phyloP scores from a whole-genome alignment of 2,329 filamentous ascomycete genomes.

The Polychaeton citri region DNA sequence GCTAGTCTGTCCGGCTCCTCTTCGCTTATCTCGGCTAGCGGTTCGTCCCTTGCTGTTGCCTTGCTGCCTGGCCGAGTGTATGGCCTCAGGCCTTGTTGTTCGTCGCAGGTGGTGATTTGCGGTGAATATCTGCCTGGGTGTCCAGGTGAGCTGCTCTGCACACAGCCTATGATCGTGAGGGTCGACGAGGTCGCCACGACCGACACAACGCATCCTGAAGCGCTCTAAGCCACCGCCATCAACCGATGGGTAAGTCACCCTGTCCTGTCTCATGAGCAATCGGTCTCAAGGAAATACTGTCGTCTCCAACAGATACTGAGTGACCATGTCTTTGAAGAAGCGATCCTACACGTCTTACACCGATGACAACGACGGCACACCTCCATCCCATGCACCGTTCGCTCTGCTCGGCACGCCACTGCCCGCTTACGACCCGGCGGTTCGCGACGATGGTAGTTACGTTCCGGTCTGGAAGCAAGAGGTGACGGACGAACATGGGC shows the following conservation, averaged over 20 bases:
- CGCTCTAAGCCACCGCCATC: no score
- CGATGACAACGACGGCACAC: slow-evolving; percentile 26
- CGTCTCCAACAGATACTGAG: neutral
- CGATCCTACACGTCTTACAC: slow-evolving; percentile 61
- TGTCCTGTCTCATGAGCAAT: neutral
- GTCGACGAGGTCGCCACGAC: no score
- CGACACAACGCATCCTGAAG: no score
- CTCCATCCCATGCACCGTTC: slow-evolving; percentile 52
- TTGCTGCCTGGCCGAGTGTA: no score
- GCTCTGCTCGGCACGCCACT: slow-evolving; percentile 75
- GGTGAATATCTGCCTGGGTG: no score
- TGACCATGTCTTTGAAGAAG: slow-evolving; percentile 50
- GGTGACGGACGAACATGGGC: slow-evolving; percentile 79
- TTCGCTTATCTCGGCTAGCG: no score
- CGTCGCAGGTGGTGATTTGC: no score
- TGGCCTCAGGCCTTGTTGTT: no score
- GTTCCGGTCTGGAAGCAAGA: slow-evolving; percentile 98
- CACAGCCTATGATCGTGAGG: no score
- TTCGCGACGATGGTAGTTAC: slow-evolving; percentile 81
- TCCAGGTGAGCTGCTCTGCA: no score
- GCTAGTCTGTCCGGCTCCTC: no score
- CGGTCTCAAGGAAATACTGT: neutral
- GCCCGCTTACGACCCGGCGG: slow-evolving; percentile 59
- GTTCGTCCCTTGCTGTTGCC: no score
- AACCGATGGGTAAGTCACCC: neutral